Base-by-base conservation (phyloP, 176 grass and related monocot genomes). In the Zea luxurians region DNA sequence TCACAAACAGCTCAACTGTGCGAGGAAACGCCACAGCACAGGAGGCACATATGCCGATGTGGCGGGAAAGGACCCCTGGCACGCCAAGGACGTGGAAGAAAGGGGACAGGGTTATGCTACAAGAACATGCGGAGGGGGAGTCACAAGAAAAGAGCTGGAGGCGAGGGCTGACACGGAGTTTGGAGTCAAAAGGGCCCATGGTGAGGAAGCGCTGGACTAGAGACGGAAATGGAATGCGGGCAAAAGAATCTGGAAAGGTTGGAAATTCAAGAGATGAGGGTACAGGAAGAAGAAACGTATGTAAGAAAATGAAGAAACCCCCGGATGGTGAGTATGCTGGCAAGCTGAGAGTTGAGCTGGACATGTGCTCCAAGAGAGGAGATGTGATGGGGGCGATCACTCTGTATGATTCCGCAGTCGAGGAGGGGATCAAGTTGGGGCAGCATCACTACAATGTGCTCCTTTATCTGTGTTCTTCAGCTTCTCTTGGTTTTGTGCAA, bases 361-460 rank as follows among this genome's bases (percentile, higher is more conserved):
- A 93, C 61, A 89, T 89, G 84, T 93, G 87, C 81, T 93, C 87
- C 0, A 93, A 93, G 73, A 75, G 43, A 37, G 90, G 90, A 52
- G 83, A 93, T 68, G 90, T 93, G 38, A 71, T 89, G 77, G 57
- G 68, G 10, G 90, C 87, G 1, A 89, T 93, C 60, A 27, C 70
- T 12, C 74, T 89, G 36, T 93, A 87, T 68, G 90, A 93, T 53
- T 87, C 68, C 1, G 84, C 68, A 9, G 55, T 87, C 6, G 44
- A 83, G 59, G 50, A 84, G 10, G 80, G 86, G n/a, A 74, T 87
- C 47, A 84, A 35, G 2, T 54, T 89, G 81, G 75, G 70, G 65
- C 87, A 87, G 77, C 88, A 92, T 73, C 90, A 92, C 64, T 92
- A 92, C 77, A 89, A 82, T 59, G 90, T 92, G 81, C 73, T 92